These are phyloP conservation scores for Calvatia gigantea DNA, from an alignment of 768 basidiomycete genomes.

Conservation along the genomic window DNA sequence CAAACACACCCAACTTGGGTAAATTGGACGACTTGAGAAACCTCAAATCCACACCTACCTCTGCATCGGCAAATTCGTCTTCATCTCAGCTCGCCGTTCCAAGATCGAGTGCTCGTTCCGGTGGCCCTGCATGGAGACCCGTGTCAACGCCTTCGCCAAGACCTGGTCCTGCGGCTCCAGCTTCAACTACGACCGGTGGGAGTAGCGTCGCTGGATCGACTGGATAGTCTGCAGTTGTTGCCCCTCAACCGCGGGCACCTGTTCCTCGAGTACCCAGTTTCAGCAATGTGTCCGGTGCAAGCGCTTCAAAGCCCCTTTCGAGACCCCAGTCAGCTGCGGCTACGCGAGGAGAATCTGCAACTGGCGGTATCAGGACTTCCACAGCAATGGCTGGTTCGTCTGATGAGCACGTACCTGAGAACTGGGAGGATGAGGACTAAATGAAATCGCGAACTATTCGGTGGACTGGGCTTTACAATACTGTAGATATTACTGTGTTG, in stretches of 20 bases:
- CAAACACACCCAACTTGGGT: constrained; percentile 41
- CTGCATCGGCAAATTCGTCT: constrained; percentile 10
- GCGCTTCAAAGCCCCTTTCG: background rate
- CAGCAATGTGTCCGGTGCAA: background rate
- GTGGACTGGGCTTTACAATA: background rate
- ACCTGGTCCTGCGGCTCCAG: background rate
- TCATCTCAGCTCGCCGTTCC: background rate
- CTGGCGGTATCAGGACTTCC: constrained; percentile 4
- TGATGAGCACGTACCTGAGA: constrained; percentile 25
- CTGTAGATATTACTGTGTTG: too few relatives aligned
- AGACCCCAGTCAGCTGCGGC: background rate
- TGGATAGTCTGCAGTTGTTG: constrained; percentile 3
- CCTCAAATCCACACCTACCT: constrained; percentile 9
- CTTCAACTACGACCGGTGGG: background rate
- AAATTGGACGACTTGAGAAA: constrained; percentile 56
- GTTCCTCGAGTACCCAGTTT: background rate
- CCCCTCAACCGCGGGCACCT: constrained; percentile 5
- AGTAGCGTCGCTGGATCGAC: background rate
- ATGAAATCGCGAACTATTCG: background rate
- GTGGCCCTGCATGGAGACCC: constrained; percentile 11
- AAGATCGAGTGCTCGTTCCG: background rate
- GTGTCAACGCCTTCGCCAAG: constrained; percentile 1
- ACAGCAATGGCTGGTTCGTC: constrained; percentile 13
- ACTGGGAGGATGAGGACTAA: constrained; percentile 34
- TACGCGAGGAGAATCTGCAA: constrained; percentile 2